Evolutionary conservation across 306 rosid genomes (phyloP).

Genomic region (Prunus mume): DNA sequence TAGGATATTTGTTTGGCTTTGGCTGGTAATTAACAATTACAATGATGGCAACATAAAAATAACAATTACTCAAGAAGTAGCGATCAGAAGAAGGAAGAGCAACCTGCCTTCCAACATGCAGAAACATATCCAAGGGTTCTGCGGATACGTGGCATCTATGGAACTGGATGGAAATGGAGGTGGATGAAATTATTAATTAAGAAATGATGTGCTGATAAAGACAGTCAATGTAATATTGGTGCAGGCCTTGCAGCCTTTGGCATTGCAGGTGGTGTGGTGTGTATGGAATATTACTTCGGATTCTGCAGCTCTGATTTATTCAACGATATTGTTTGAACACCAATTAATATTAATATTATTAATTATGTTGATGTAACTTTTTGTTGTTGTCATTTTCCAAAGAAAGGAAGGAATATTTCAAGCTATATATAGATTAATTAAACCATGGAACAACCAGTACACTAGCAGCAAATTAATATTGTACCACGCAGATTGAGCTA

Average conservation of each 20-base stretch:
- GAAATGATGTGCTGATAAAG: not conserved
- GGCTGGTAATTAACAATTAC: no score
- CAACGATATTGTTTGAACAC: not conserved
- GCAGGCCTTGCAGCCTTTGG: not conserved
- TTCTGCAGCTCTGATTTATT: not conserved
- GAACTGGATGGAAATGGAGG: not conserved
- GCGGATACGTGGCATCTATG: not conserved
- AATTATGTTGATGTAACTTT: not conserved
- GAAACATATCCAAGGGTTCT: not conserved
- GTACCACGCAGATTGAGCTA: no score
- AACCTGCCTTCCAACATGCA: not conserved
- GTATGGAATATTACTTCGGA: not conserved
- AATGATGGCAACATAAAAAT: no score
- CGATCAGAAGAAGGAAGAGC: no score
- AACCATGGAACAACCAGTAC: no score
- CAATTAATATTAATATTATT: no score
- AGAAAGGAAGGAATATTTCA: no score
- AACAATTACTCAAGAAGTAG: no score
- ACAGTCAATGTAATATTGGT: not conserved
- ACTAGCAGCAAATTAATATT: no score
- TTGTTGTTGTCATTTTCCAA: not conserved
- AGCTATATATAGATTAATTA: no score
- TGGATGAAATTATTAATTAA: not conserved
- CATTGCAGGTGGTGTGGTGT: not conserved
- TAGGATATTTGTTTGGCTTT: no score